Evolutionary conservation across 2,329 filamentous ascomycete genomes (phyloP), one percentile per base, ranked within the genome.

Genomic region (Aureobasidium lini): DNA sequence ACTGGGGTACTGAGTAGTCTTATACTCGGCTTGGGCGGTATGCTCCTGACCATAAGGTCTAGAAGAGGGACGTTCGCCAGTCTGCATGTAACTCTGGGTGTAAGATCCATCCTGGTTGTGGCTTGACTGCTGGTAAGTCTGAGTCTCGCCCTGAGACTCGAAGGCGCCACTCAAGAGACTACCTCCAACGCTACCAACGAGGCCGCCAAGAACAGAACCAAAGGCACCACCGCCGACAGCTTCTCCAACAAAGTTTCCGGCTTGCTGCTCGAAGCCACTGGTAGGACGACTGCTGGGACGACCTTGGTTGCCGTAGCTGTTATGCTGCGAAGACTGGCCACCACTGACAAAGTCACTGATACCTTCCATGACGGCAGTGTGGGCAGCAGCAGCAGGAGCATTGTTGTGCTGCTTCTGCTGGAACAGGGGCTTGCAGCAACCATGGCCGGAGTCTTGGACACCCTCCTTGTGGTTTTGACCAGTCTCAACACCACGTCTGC

Each of bases 381-480:
- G 67, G 57, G 64, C 66, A 6, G 62, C 58, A 6, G 73, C 72
- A n/a, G 71, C 69, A 39, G 75, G 67, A 16, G 73, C 81, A 46
- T 82, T 66, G 29, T 69, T 72, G 15, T 66, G 64, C 64, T 82
- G 81, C 73, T 88, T 91, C 63, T 85, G 84, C 82, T 95, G 88
- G 64, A 85, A 82, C 10, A 96, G 78, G 15, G 84, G 84, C 73
- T 91, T 91, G 62, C 89, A 85, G 69, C 90, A 95, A 54, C 90
- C 90, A 70, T 96, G 90, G 6, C 92, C 92, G 56, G 83, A 86
- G 72, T 96, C 91, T 15, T 90, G 76, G 10, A 93, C 87, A 31
- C 89, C 90, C 66, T 90, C 85, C 73, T 90, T 93, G 76, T 96
- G 92, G 73, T 96, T 96, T 62, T 86, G 80, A 15, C 89, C 89